Conservation (phyloP, 371 early-diverging fungal genomes). For the Circinella minor region DNA sequence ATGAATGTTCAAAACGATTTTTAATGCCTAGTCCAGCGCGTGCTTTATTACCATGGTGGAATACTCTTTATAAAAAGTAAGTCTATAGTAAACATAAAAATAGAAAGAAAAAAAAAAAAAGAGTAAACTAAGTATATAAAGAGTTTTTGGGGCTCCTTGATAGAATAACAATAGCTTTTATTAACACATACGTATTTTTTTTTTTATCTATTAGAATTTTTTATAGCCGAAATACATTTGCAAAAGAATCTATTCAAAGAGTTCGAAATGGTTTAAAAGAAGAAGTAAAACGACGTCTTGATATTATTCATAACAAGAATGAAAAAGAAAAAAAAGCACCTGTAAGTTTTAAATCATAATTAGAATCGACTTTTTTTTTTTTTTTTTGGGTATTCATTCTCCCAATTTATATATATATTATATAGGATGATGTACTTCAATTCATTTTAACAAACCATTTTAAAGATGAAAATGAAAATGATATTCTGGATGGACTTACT, state of each 20-base stretch:
- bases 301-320: background rate
- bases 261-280: conserved; percentile 11
- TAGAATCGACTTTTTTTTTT: too few relatives aligned
- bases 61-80: conserved; percentile 32
- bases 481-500: conserved; percentile 20
- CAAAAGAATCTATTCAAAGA: background rate
- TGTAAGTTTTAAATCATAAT: background rate
- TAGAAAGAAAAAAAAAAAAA: too few relatives aligned
- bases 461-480: background rate
- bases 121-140: too few relatives aligned
- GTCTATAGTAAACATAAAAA: background rate
- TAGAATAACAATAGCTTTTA: too few relatives aligned
- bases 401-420: too few relatives aligned
- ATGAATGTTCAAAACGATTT: conserved; percentile 3
- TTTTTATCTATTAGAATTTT: background rate
- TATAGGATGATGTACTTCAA: conserved; percentile 3
- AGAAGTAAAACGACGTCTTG: background rate
- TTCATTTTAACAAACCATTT: conserved; percentile 1
- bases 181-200: too few relatives aligned
- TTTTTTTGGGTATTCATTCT: too few relatives aligned
- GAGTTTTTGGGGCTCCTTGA: too few relatives aligned
- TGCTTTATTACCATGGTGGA: conserved; percentile 30
- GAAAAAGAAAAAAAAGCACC: background rate
- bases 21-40: conserved; percentile 17
- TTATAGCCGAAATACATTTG: conserved; percentile 7